A percentile compares a stretch with the other conserved stretches of the same genome.
Conservation (phyloP, 129 eudicot species). For the Silybum marianum region DNA sequence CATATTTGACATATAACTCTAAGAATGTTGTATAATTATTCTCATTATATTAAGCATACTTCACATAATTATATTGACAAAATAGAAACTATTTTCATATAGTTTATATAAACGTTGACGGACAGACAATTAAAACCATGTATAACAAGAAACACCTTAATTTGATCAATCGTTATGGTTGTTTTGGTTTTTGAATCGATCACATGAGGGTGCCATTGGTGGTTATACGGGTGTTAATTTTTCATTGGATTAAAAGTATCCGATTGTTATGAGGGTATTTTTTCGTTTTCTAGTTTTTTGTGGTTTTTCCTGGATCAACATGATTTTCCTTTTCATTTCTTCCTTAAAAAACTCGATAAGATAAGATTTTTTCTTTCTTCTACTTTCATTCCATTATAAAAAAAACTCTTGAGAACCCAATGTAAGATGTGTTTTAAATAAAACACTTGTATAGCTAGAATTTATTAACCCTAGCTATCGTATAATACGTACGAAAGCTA, state of each 20-base stretch:
- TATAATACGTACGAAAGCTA: not conserved
- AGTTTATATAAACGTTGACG: not conserved
- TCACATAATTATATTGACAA: not conserved
- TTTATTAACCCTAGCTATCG: not conserved
- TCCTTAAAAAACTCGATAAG: too few relatives aligned
- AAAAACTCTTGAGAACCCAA: too few relatives aligned
- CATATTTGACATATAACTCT: not conserved
- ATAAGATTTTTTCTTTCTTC: too few relatives aligned
- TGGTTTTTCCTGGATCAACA: too few relatives aligned
- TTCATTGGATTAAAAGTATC: not conserved
- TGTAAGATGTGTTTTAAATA: not conserved
- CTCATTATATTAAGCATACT: not conserved
- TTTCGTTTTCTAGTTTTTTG: too few relatives aligned
- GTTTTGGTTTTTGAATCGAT: not conserved
- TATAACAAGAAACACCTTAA: not conserved
- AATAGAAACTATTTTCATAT: not conserved
- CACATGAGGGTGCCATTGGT: not conserved
- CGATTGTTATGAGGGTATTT: not conserved
- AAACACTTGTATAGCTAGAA: not conserved
- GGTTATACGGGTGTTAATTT: not conserved
- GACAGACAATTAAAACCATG: too few relatives aligned
- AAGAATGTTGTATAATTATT: not conserved
- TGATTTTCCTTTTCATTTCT: not conserved
- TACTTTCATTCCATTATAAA: too few relatives aligned
- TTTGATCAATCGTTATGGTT: not conserved